phyloP scores from a whole-genome alignment of 140 eudicot genomes.

The Flaveria floridana region DNA sequence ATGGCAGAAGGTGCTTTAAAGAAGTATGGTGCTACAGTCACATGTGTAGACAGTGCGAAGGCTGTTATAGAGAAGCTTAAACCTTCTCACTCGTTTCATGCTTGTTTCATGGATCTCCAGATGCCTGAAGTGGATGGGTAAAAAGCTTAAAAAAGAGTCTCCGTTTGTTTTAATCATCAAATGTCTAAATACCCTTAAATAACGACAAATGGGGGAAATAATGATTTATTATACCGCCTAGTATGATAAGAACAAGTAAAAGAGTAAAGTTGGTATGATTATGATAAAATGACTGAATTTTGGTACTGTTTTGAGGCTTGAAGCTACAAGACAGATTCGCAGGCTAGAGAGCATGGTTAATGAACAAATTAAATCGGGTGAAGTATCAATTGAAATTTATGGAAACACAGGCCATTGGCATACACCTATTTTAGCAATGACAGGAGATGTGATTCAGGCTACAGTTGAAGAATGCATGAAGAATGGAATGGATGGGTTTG shows the following conservation, averaged over 20 bases:
- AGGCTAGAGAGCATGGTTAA: constrained; percentile 44
- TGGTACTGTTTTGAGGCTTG: constrained; percentile 56
- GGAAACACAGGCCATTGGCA: constrained; percentile 56
- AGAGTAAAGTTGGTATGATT: neutral
- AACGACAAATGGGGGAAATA: no score
- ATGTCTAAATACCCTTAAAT: constrained; percentile 28
- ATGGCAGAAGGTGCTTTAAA: constrained; percentile 92
- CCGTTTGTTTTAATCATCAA: constrained; percentile 1
- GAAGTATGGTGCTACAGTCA: constrained; percentile 78
- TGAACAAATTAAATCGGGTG: constrained; percentile 41
- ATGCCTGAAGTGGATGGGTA: constrained; percentile 99
- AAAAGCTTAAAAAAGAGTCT: neutral
- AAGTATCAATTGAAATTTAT: constrained; percentile 30
- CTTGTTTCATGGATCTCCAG: constrained; percentile 99
- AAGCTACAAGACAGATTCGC: constrained; percentile 70
- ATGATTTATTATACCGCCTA: neutral
- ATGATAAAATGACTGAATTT: neutral
- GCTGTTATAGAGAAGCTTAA: constrained; percentile 57
- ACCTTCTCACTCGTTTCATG: constrained; percentile 78
- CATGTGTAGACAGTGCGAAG: constrained; percentile 71
- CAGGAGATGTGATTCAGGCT: constrained; percentile 89
- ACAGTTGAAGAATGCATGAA: constrained; percentile 64
- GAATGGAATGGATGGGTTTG: constrained; percentile 90
- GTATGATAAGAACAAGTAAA: neutral
- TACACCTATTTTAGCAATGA: constrained; percentile 89